A percentile compares a stretch with the other conserved stretches of the same genome.
Conservation (phyloP, 352 stramenopile species). For the Globisporangium radiosum region DNA sequence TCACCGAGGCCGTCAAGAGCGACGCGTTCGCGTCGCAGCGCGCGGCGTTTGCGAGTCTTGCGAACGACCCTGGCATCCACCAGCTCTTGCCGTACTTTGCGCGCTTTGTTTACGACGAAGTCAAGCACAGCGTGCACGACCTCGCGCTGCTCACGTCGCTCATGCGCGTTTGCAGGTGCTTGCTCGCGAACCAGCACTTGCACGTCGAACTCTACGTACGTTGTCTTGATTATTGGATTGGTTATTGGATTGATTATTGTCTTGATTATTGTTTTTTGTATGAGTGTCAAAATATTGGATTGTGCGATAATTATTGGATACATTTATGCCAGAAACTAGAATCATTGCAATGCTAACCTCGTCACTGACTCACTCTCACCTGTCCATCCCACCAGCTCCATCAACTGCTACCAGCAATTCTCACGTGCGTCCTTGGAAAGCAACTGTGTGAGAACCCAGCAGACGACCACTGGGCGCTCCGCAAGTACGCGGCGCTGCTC, state of each 20-base stretch:
- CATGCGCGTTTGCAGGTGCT: slow-evolving; percentile 83
- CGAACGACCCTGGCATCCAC: slow-evolving; percentile 83
- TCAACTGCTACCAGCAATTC: slow-evolving; percentile 90
- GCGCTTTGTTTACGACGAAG: slow-evolving; percentile 83
- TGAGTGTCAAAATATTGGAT: too few relatives aligned
- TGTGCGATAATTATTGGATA: too few relatives aligned
- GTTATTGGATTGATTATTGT: too few relatives aligned
- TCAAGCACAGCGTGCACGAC: slow-evolving; percentile 81
- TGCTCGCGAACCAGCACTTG: slow-evolving; percentile 89
- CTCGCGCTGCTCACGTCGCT: slow-evolving; percentile 75
- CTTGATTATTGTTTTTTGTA: too few relatives aligned
- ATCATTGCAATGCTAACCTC: too few relatives aligned
- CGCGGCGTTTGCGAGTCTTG: slow-evolving; percentile 71
- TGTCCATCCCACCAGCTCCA: slow-evolving; percentile 58
- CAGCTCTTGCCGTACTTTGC: slow-evolving; percentile 88
- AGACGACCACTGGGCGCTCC: slow-evolving; percentile 89
- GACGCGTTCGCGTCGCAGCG: slow-evolving; percentile 68
- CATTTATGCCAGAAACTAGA: too few relatives aligned
- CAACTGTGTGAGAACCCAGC: slow-evolving; percentile 82
- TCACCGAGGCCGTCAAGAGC: slow-evolving; percentile 76
- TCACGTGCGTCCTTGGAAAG: slow-evolving; percentile 90
- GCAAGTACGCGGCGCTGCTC: slow-evolving; percentile 76
- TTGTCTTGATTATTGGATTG: background rate
- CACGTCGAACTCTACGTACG: slow-evolving; percentile 91
- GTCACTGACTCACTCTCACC: background rate